Evolutionary conservation across 2,329 filamentous ascomycete genomes (phyloP).

Genomic region (Aspergillus thermomutatus): DNA sequence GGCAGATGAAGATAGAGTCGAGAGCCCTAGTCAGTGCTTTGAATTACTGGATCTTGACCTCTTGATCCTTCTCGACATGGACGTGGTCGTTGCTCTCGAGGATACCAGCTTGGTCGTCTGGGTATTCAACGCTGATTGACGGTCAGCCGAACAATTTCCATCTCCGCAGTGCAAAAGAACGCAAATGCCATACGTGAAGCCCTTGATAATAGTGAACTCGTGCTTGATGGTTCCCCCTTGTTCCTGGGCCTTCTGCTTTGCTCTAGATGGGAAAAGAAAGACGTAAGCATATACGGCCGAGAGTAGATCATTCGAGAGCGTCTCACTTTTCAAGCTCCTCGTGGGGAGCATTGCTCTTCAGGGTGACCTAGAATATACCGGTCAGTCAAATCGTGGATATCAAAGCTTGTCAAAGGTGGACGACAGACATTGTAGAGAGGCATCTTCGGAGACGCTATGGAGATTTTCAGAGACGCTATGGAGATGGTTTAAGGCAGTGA

Average conservation of each 20-base stretch:
- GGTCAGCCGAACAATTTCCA: constrained; percentile 7
- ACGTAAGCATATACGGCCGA: constrained; percentile 12
- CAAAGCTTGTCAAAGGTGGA: not conserved
- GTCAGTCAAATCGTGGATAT: not conserved
- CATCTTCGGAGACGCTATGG: constrained; percentile 22
- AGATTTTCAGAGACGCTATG: no score
- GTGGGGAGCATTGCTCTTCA: constrained; percentile 65
- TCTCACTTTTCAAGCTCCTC: constrained; percentile 67
- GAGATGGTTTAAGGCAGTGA: constrained; percentile 1
- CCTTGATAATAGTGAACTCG: constrained; percentile 85
- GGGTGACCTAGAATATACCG: constrained; percentile 61
- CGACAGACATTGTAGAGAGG: constrained; percentile 39
- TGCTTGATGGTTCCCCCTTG: constrained; percentile 82
- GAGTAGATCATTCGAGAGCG: not conserved
- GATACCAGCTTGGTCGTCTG: constrained; percentile 62
- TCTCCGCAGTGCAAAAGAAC: not conserved
- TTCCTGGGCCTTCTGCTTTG: constrained; percentile 69
- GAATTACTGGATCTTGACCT: constrained; percentile 68
- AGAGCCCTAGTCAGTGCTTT: not conserved
- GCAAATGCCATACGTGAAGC: constrained; percentile 70
- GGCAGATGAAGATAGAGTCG: not conserved
- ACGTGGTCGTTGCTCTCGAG: constrained; percentile 69
- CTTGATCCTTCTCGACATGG: constrained; percentile 72
- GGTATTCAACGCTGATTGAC: constrained; percentile 64
- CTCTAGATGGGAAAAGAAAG: constrained; percentile 45